phyloP scores from a whole-genome alignment of 371 early-diverging fungal species.

The Syncephalastrum contaminatum region DNA sequence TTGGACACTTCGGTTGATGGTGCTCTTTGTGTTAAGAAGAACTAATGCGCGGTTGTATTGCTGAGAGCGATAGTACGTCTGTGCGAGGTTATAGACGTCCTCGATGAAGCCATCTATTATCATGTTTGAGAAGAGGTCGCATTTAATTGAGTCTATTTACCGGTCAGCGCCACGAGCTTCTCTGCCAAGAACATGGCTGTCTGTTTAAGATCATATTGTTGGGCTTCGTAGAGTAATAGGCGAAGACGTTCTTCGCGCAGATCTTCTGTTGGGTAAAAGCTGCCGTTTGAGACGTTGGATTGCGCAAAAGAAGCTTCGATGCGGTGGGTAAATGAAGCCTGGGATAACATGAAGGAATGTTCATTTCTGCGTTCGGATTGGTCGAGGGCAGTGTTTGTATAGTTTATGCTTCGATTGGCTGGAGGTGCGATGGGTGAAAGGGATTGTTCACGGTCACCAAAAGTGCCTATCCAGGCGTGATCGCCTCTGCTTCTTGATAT shows the following conservation, averaged over 20 bases:
- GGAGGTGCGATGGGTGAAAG: conserved; percentile 13
- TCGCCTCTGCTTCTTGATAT: neutral
- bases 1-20: conserved; percentile 52
- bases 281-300: conserved; percentile 1
- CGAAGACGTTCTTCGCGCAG: conserved; percentile 20
- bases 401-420: neutral
- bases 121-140: neutral
- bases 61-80: conserved; percentile 56
- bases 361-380: conserved; percentile 4
- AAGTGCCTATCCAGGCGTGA: conserved; percentile 12
- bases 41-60: conserved; percentile 62
- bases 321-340: conserved; percentile 6
- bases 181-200: conserved; percentile 16
- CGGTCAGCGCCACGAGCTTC: conserved; percentile 6
- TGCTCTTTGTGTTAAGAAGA: conserved; percentile 48
- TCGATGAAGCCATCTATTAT: neutral
- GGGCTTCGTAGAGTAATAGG: conserved; percentile 11
- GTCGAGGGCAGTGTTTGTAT: neutral
- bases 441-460: conserved; percentile 11
- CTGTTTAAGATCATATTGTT: conserved; percentile 13
- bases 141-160: neutral
- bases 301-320: neutral
- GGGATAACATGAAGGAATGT: conserved; percentile 8
- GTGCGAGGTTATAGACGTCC: conserved; percentile 62
- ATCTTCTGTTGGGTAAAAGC: conserved; percentile 4